Evolutionary conservation across 352 stramenopile genomes (phyloP), one percentile per base, ranked within the genome.

Genomic region (Phytophthora sp.): DNA sequence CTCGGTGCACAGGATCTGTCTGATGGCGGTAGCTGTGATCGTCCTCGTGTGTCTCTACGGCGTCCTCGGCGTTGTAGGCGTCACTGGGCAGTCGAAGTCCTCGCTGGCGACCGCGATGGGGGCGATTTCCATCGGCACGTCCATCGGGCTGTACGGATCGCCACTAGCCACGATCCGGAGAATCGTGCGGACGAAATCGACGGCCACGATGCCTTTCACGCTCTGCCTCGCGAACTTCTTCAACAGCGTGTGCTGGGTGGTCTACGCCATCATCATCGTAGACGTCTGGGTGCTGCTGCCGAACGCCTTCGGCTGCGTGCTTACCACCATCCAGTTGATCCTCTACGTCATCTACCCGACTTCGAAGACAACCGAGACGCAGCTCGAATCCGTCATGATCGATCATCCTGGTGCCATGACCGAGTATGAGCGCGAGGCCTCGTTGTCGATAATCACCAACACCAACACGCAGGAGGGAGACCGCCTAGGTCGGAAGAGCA

Each of bases 101-200:
- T 69, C 63, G 10, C 49, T 79, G 18, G 72, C 67, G 4, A 70
- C 74, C 17, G 62, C 62, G 2, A 69, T 87, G 26, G 82, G 79
- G 4, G 82, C 66, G 30, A 68, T 84, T 13, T 76, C 71, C 5
- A 80, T 87, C 23, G 69, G 49, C 13, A 85, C 79, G 3, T 87
- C 73, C 30, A 65, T 89, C 27, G 48, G 86, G 3, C 32, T 86
- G 34, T 91, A 86, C 45, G 69, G 74, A 3, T 89, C 82, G 0
- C 79, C 79, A 11, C 73, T 92, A 27, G 70, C 70, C 5, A 77
- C 66, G 12, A 79, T 90, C 31, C 62, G 58, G 35, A 62, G 71
- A 28, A 34, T 77, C 2, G 15, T 72, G 23, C 30, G 34, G 9
- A 69, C 46, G 9, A 72, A 74, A 26, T 75, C 69, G 8, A 67